Evolutionary conservation across 2,329 filamentous ascomycete species (phyloP), one percentile per base, ranked within the genome.

Genomic region (Aspergillus sojae): DNA sequence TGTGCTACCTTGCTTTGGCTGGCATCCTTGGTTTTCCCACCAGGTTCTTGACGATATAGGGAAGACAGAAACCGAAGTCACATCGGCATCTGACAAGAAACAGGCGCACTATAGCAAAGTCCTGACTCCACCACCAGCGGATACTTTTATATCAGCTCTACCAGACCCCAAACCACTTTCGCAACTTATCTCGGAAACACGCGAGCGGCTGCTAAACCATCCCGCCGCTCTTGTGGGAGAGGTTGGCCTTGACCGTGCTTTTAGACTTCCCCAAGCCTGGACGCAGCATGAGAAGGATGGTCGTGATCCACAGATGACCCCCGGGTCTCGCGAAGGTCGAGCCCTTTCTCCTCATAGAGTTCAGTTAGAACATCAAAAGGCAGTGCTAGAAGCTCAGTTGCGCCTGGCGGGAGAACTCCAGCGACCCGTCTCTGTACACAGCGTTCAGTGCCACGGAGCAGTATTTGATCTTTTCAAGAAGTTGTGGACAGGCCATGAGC

Each of bases 21-120:
- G 88, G 88, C 88, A 90, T 74, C 88, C 88, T 0, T 90, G 88
- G 88, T 89, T 89, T 72, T 86, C 87, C 0, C 83, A 90, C 71
- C 85, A 88, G 64, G 83, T 89, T 71, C 82, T 83, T 67, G 78
- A 82, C 67, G 80, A 86, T 59, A 65, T 57, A 4, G 53, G 57
- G 6, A 41, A 66, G 23, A 73, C 77, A 71, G 68, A 65, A 34
- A 36, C 59, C 21, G 56, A 62, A 11, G 32, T 41, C 32, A 11
- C 39, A 28, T 50, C 59, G 14, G 67, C 70, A 34, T 41, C 48
- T 12, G 70, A 68, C 5, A 71, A 75, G 4, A 79, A 82, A 57
- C 71, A 79, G 5, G 57, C 71, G 1, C 88, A 90, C 69, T 90
- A 89, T 69, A 78, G 79, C 64, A 74, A 73, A 26, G 84, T 87